Conservation (phyloP, 257 asterid species). For the Solanum chilense region DNA sequence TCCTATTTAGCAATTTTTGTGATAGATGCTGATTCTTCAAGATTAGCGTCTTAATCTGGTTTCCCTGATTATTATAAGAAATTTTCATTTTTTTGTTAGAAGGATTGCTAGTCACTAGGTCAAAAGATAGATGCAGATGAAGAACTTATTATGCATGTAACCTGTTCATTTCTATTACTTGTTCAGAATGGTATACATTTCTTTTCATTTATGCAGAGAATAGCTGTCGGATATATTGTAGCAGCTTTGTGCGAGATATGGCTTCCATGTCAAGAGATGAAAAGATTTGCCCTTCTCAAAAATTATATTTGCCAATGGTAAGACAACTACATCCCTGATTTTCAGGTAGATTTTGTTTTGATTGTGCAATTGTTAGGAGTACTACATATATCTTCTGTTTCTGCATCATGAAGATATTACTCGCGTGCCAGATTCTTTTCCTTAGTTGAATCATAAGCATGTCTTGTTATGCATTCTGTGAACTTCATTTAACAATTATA, state of each 20-base stretch:
- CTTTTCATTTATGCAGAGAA: constrained; percentile 40
- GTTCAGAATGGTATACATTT: neutral
- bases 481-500: neutral
- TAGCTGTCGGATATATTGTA: constrained; percentile 64
- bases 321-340: constrained; percentile 8
- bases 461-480: neutral
- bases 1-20: neutral
- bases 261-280: constrained; percentile 51
- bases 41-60: neutral
- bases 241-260: constrained; percentile 84
- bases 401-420: neutral
- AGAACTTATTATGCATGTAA: neutral
- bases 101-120: neutral
- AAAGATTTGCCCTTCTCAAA: constrained; percentile 18
- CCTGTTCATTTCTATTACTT: neutral
- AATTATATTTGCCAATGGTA: constrained; percentile 60
- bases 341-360: neutral
- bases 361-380: neutral
- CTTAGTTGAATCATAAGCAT: neutral
- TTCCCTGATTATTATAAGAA: neutral
- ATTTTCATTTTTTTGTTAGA: neutral
- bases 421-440: neutral
- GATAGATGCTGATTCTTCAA: neutral
- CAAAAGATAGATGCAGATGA: neutral
- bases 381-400: neutral